Evolutionary conservation across 768 basidiomycete species (phyloP).

Genomic region (Phylloporus sp.): DNA sequence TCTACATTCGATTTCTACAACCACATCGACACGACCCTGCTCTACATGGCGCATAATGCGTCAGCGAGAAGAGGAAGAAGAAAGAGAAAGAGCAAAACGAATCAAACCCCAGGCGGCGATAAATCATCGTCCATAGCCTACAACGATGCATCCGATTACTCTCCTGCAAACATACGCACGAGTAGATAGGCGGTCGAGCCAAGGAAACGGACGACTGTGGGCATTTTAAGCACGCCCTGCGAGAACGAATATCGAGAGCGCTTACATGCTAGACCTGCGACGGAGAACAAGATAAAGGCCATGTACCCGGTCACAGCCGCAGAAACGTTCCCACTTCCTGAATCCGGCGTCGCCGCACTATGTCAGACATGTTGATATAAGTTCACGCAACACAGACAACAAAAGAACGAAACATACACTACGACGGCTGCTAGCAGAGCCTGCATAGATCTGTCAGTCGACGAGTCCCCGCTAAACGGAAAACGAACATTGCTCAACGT

Average conservation of each 20-base stretch:
- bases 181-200: slow-evolving; percentile 82
- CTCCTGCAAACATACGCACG: slow-evolving; percentile 83
- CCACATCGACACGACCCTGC: too few relatives aligned
- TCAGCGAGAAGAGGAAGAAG: too few relatives aligned
- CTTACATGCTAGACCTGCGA: slow-evolving; percentile 83
- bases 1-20: too few relatives aligned
- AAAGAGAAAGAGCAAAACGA: too few relatives aligned
- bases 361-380: not conserved
- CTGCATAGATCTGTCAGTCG: slow-evolving; percentile 30
- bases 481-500: slow-evolving; percentile 70
- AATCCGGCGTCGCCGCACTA: slow-evolving; percentile 42
- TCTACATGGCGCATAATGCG: too few relatives aligned
- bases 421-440: slow-evolving; percentile 71
- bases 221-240: not conserved
- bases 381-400: not conserved
- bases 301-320: slow-evolving; percentile 77
- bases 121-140: too few relatives aligned
- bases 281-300: slow-evolving; percentile 83
- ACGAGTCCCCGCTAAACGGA: slow-evolving; percentile 20
- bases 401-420: slow-evolving; percentile 44
- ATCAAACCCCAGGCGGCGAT: too few relatives aligned
- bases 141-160: slow-evolving; percentile 35
- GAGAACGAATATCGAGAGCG: slow-evolving; percentile 12
- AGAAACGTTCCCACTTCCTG: slow-evolving; percentile 42
- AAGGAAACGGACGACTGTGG: slow-evolving; percentile 73